A percentile compares a stretch with the other conserved stretches of the same genome.
phyloP scores from a whole-genome alignment of 495 filamentous ascomycete species.

The Extremus antarcticus region DNA sequence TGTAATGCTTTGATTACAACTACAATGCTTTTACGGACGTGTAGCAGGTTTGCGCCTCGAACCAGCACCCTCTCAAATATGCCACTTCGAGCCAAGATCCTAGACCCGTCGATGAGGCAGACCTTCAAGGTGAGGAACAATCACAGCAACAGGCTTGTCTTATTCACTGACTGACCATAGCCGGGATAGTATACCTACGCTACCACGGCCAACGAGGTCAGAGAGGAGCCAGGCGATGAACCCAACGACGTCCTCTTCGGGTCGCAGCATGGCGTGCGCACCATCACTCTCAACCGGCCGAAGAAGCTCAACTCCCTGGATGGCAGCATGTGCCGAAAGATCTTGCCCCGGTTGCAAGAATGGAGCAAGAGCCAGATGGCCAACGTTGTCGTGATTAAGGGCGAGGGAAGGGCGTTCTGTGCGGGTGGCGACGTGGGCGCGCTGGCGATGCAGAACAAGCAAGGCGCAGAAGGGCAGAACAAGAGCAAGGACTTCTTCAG shows the following conservation, averaged over 20 bases:
- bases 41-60: slow-evolving; percentile 32
- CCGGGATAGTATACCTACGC: slow-evolving; percentile 12
- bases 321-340: slow-evolving; percentile 88
- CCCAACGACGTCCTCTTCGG: slow-evolving; percentile 88
- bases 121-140: not conserved
- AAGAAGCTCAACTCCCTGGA: slow-evolving; percentile 82
- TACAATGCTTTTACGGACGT: slow-evolving; percentile 44
- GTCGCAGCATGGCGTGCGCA: slow-evolving; percentile 75
- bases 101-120: slow-evolving; percentile 45
- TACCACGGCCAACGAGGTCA: slow-evolving; percentile 1
- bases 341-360: slow-evolving; percentile 66
- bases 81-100: slow-evolving; percentile 81
- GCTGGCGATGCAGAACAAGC: slow-evolving; percentile 60
- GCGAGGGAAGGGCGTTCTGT: slow-evolving; percentile 77
- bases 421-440: slow-evolving; percentile 81
- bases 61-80: slow-evolving; percentile 46
- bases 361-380: slow-evolving; percentile 49
- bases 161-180: slow-evolving; percentile 17
- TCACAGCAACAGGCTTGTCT: not conserved
- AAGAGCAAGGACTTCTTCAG: slow-evolving; percentile 75
- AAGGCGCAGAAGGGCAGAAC: slow-evolving; percentile 53
- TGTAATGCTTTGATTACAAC: not conserved
- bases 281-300: slow-evolving; percentile 89
- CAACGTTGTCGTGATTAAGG: slow-evolving; percentile 86
- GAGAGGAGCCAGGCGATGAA: slow-evolving; percentile 46